phyloP scores from a whole-genome alignment of 2,329 filamentous ascomycete species.

The Claviceps africana region DNA sequence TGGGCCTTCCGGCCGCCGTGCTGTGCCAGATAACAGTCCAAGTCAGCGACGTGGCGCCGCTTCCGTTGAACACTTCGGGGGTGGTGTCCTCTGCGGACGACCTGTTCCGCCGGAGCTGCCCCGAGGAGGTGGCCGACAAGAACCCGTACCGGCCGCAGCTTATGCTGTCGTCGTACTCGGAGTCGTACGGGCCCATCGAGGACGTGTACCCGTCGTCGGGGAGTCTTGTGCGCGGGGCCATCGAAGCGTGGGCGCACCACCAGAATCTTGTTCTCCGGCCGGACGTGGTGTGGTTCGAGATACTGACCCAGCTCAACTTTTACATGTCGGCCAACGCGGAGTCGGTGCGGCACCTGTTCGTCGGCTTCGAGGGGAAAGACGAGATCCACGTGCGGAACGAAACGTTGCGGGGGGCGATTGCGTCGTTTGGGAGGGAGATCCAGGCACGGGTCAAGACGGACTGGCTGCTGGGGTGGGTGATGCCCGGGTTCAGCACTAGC shows the following conservation, averaged over 20 bases:
- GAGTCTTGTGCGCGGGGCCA: constrained; percentile 29
- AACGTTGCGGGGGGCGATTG: constrained; percentile 14
- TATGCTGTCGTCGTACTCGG: constrained; percentile 16
- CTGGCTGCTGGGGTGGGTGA: constrained; percentile 29
- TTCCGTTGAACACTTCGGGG: constrained; percentile 11
- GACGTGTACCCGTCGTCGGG: constrained; percentile 18
- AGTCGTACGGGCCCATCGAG: constrained; percentile 8
- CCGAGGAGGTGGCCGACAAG: constrained; percentile 15
- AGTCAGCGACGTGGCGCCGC: constrained; percentile 14
- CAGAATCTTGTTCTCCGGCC: constrained; percentile 36
- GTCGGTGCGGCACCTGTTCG: constrained; percentile 29
- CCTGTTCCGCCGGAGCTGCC: constrained; percentile 19
- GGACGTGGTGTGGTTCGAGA: constrained; percentile 42
- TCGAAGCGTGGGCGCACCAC: constrained; percentile 35
- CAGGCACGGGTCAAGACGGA: constrained; percentile 23
- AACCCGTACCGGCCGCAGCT: constrained; percentile 13
- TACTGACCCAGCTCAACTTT: constrained; percentile 36
- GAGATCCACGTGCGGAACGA: constrained; percentile 21
- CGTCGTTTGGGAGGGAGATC: constrained; percentile 25
- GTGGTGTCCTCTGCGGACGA: constrained; percentile 16
- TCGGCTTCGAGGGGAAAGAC: constrained; percentile 28
- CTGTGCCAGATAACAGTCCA: constrained; percentile 10
- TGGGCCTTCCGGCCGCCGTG: constrained; percentile 3
- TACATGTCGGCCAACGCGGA: constrained; percentile 35
- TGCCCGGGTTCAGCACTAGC: constrained; percentile 29